phyloP scores from a whole-genome alignment of 345 rosid species.

The Adansonia digitata region DNA sequence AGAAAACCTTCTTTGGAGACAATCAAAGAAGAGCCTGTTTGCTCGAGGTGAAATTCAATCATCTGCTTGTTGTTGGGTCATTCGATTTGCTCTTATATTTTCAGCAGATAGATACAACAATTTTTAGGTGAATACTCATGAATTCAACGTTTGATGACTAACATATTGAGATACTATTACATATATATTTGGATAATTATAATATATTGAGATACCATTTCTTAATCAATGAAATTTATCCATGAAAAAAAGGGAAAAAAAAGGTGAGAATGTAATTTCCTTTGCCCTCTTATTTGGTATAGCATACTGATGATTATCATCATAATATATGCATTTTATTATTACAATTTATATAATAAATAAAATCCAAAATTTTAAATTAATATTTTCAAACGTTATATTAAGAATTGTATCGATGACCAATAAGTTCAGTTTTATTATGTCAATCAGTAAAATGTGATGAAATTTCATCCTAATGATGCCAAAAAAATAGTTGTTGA shows the following conservation, averaged over 20 bases:
- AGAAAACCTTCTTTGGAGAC: constrained; percentile 58
- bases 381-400: no score
- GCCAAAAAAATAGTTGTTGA: background rate
- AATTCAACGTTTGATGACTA: background rate
- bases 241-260: background rate
- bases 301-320: no score
- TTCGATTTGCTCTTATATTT: background rate
- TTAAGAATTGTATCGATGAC: background rate
- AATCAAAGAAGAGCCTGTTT: constrained; percentile 43
- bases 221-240: no score
- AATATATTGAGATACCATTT: background rate
- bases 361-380: no score
- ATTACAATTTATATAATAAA: no score
- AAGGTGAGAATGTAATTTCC: background rate
- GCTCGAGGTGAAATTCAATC: constrained; percentile 21
- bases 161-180: background rate
- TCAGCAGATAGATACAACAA: background rate
- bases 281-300: background rate
- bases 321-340: no score
- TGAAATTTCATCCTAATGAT: no score
- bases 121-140: background rate
- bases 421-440: background rate
- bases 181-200: no score
- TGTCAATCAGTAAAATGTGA: background rate
- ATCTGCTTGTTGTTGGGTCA: background rate